A percentile compares a stretch with the other conserved stretches of the same genome.
These are phyloP conservation scores for Ogataea wickerhamii DNA, from an alignment of 805 yeast species.

Conservation along the genomic window DNA sequence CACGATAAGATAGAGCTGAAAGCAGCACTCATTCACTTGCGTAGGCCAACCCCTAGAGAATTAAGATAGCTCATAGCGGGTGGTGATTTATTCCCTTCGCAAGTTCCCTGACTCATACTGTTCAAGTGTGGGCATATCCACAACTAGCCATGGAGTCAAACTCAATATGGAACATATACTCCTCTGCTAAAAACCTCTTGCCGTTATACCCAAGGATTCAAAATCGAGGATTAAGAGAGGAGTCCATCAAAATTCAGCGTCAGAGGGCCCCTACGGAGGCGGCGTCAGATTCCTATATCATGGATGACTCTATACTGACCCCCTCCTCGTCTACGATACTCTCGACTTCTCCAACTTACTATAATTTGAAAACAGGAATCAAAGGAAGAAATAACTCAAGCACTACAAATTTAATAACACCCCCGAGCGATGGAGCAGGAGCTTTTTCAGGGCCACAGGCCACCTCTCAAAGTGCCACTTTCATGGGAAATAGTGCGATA, in stretches of 20 bases:
- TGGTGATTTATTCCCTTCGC: too few species aligned
- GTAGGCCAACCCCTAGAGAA: too few species aligned
- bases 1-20: too few species aligned
- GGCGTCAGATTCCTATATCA: constrained; percentile 1
- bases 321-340: constrained; percentile 17
- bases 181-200: constrained; percentile 30
- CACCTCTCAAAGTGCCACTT: constrained; percentile 5
- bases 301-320: constrained; percentile 21
- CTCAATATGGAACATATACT: constrained; percentile 36
- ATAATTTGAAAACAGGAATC: not conserved
- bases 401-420: constrained; percentile 21
- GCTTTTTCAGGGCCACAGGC: not conserved
- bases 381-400: not conserved
- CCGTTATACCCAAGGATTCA: constrained; percentile 34
- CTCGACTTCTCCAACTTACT: constrained; percentile 14
- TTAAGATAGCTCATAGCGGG: too few species aligned
- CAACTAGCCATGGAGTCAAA: constrained; percentile 21
- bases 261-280: constrained; percentile 3
- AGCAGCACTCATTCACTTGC: too few species aligned
- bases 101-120: too few species aligned
- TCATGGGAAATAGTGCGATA: constrained; percentile 5
- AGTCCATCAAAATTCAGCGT: constrained; percentile 23
- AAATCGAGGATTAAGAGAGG: constrained; percentile 31
- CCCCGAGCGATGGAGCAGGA: constrained; percentile 19
- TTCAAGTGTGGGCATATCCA: too few species aligned